Evolutionary conservation across 129 eudicot genomes (phyloP).

Genomic region (Arctium lappa): DNA sequence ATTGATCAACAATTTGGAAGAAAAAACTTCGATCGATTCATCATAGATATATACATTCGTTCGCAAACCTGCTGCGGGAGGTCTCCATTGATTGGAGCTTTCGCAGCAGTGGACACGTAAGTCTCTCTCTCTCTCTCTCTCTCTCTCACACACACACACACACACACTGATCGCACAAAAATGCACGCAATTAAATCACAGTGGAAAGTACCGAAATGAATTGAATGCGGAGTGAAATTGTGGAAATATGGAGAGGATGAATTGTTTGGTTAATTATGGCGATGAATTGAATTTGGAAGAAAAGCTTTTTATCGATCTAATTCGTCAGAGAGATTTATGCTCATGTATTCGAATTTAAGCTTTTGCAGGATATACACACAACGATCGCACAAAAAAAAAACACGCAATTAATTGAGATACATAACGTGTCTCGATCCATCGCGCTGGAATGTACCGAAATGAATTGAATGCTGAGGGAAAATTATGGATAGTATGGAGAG

Average conservation of each 20-base stretch:
- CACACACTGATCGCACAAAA: background rate
- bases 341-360: background rate
- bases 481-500: background rate
- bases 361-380: background rate
- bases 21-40: conserved; percentile 8
- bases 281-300: background rate
- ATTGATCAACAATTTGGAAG: conserved; percentile 10
- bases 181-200: background rate
- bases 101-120: conserved; percentile 31
- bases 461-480: background rate
- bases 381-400: background rate
- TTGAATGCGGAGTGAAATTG: background rate
- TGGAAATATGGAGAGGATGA: background rate
- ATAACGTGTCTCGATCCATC: background rate
- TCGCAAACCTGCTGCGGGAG: conserved; percentile 36
- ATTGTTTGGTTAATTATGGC: background rate
- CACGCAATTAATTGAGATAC: background rate
- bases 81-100: conserved; percentile 35
- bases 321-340: background rate
- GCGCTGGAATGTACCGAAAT: background rate
- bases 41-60: conserved; percentile 34
- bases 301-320: background rate
- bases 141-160: too few species aligned
- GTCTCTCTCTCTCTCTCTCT: conserved; percentile 23
- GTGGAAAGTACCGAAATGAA: background rate